Percentiles rank a stretch among this genome's conserved stretches.
Evolutionary conservation across 106 monocot genomes (phyloP).

Genomic region (Acanthochlamys bracteata): DNA sequence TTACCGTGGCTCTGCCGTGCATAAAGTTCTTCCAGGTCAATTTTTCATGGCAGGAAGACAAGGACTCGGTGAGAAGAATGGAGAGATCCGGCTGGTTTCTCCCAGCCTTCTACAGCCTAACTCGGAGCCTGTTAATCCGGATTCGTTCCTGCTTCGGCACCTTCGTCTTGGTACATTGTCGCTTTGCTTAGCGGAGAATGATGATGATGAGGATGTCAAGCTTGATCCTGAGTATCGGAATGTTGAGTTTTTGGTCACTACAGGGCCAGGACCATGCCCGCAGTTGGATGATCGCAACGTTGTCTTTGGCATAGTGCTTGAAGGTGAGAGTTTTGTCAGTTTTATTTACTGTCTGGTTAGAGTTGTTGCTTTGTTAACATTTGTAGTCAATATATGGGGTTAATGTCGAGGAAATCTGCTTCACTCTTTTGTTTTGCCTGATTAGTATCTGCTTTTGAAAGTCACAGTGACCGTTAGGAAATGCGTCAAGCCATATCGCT

Average conservation of each 20-base stretch:
- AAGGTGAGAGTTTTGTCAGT: constrained; percentile 38
- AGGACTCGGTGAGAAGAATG: constrained; percentile 59
- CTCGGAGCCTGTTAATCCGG: constrained; percentile 54
- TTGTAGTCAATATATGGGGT: too few relatives aligned
- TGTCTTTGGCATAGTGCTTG: constrained; percentile 93
- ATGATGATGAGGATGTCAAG: constrained; percentile 82
- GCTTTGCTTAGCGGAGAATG: constrained; percentile 72
- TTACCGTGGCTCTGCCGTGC: constrained; percentile 68
- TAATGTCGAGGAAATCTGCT: not conserved
- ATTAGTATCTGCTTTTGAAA: too few relatives aligned
- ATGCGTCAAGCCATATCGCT: not conserved
- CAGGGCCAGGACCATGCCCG: constrained; percentile 87
- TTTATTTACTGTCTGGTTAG: not conserved
- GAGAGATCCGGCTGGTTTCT: constrained; percentile 47
- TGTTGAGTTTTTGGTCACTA: constrained; percentile 91
- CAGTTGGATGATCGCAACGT: constrained; percentile 77
- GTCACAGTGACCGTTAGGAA: too few relatives aligned
- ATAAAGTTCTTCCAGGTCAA: constrained; percentile 71
- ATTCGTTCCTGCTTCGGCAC: constrained; percentile 67
- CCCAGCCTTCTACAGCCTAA: constrained; percentile 42
- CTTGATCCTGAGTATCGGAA: constrained; percentile 78
- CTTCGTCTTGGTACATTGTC: constrained; percentile 69
- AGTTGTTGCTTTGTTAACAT: not conserved
- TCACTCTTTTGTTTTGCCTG: not conserved
- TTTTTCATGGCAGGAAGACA: constrained; percentile 81